Evolutionary conservation across 2,329 filamentous ascomycete genomes (phyloP).

Genomic region (Fusarium newnesense): DNA sequence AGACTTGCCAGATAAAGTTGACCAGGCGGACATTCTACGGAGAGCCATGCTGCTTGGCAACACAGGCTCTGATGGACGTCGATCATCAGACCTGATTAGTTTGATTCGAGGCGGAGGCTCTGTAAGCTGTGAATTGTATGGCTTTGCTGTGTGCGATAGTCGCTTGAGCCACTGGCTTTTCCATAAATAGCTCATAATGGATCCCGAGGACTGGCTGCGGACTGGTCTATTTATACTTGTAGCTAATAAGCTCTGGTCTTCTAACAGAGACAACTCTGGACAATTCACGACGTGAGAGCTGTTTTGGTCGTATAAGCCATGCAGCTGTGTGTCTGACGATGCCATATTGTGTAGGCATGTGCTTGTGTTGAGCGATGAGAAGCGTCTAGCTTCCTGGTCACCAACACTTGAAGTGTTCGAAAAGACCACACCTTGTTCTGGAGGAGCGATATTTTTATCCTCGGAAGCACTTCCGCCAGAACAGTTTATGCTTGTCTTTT

Average conservation of each 20-base stretch:
- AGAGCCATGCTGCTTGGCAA: conserved; percentile 27
- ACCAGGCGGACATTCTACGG: conserved; percentile 28
- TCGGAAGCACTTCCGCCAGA: conserved; percentile 23
- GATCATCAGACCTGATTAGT: conserved; percentile 17
- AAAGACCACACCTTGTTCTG: background rate
- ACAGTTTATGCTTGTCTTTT: conserved; percentile 26
- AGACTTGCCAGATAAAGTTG: conserved; percentile 33
- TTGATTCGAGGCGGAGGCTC: conserved; percentile 35
- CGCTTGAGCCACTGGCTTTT: conserved; percentile 50
- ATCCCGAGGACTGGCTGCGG: conserved; percentile 42
- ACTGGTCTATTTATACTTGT: conserved; percentile 14
- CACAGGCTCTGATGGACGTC: conserved; percentile 39
- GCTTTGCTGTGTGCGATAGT: conserved; percentile 43
- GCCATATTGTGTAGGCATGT: background rate
- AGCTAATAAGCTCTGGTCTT: background rate
- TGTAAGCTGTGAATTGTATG: conserved; percentile 44
- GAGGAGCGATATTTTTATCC: background rate
- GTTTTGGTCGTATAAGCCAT: background rate
- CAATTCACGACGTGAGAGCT: conserved; percentile 2
- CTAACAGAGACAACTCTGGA: conserved; percentile 4
- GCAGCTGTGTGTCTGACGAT: background rate
- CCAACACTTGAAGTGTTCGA: background rate
- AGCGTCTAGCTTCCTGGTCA: background rate
- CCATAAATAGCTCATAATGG: conserved; percentile 48
- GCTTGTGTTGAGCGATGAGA: background rate